These are phyloP conservation scores for Hygrophila difformis DNA, from an alignment of 257 asterid species.

Conservation along the genomic window DNA sequence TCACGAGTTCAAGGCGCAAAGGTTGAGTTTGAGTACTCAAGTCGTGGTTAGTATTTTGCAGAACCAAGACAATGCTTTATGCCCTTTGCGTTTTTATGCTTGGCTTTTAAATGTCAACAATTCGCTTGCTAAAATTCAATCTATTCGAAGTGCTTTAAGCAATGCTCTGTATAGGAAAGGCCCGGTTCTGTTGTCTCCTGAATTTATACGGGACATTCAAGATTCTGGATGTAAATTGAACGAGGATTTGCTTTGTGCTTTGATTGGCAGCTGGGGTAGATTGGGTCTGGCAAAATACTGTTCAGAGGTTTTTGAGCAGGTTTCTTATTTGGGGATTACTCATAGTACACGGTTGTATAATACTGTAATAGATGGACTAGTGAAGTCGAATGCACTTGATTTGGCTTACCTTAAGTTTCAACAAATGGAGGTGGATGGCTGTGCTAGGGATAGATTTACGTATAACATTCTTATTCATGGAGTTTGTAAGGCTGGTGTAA, in stretches of 20 bases:
- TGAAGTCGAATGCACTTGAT: constrained; percentile 84
- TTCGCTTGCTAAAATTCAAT: constrained; percentile 43
- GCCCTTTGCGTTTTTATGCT: constrained; percentile 54
- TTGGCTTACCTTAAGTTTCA: constrained; percentile 91
- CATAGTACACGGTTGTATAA: constrained; percentile 83
- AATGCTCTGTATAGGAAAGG: constrained; percentile 60
- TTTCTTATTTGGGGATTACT: constrained; percentile 65
- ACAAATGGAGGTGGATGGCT: constrained; percentile 84
- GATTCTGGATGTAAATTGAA: constrained; percentile 46
- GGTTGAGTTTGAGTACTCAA: constrained; percentile 33
- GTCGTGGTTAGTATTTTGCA: constrained; percentile 55
- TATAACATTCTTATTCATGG: constrained; percentile 87
- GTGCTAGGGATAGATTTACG: constrained; percentile 73
- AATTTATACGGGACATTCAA: constrained; percentile 50
- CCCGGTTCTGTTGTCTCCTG: constrained; percentile 70
- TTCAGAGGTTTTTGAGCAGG: constrained; percentile 72
- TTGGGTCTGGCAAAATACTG: constrained; percentile 82
- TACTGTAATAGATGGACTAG: constrained; percentile 77
- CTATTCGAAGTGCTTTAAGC: constrained; percentile 47
- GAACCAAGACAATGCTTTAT: constrained; percentile 62
- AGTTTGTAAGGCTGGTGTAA: constrained; percentile 79
- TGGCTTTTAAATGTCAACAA: constrained; percentile 47
- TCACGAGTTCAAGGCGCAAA: constrained; percentile 50
- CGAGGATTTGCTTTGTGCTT: constrained; percentile 58
- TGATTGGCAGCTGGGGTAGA: constrained; percentile 90